phyloP scores from a whole-genome alignment of 1,284 basidiomycete species.

The Trametes hirsuta region DNA sequence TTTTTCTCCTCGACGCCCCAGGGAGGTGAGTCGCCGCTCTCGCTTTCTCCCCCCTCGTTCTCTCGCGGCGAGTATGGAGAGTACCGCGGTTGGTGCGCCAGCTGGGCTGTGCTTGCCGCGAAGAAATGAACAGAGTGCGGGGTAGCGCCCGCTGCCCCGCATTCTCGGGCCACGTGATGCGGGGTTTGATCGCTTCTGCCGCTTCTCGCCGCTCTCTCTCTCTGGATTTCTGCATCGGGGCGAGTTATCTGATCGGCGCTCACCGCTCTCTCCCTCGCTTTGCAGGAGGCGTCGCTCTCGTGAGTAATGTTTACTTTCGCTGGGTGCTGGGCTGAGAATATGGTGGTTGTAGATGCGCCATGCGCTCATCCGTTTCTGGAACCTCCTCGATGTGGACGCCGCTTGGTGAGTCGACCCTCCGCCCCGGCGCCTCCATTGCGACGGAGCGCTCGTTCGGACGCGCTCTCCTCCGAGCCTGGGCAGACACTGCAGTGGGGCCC shows the following conservation, averaged over 20 bases:
- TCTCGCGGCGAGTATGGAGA: too few relatives aligned
- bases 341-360: slow-evolving; percentile 75
- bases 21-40: slow-evolving; percentile 57
- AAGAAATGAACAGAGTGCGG: neutral
- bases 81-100: neutral
- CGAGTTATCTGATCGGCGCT: slow-evolving; percentile 27
- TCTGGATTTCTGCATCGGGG: slow-evolving; percentile 9
- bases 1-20: slow-evolving; percentile 93
- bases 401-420: slow-evolving; percentile 61
- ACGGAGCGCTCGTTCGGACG: slow-evolving; percentile 9
- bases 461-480: slow-evolving; percentile 1
- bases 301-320: slow-evolving; percentile 40
- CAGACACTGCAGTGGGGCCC: neutral
- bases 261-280: slow-evolving; percentile 14
- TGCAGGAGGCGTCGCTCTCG: slow-evolving; percentile 83
- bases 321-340: slow-evolving; percentile 12
- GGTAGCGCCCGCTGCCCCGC: slow-evolving; percentile 14
- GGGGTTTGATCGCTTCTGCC: slow-evolving; percentile 30
- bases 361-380: slow-evolving; percentile 82
- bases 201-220: slow-evolving; percentile 15
- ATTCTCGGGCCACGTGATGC: slow-evolving; percentile 16
- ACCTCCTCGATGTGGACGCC: slow-evolving; percentile 76
- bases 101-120: neutral
- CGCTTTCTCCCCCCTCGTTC: too few relatives aligned
- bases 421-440: slow-evolving; percentile 1